phyloP scores from a whole-genome alignment of 2,329 filamentous ascomycete genomes.

The Pseudomassariella vexata region DNA sequence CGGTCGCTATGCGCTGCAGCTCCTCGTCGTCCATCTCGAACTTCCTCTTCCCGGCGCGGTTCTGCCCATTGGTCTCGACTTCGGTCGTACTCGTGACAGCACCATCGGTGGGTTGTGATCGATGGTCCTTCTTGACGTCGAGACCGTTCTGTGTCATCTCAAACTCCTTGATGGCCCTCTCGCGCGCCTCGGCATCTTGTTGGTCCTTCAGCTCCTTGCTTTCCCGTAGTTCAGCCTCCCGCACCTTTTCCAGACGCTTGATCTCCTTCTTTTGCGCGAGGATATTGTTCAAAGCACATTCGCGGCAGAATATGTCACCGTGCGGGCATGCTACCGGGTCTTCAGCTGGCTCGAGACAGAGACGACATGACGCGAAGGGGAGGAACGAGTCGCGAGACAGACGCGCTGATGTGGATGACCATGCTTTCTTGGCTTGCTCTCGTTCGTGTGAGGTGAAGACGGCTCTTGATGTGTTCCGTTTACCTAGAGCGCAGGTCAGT shows the following conservation, averaged over 20 bases:
- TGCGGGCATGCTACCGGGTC: conserved; percentile 78
- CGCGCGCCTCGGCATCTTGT: conserved; percentile 63
- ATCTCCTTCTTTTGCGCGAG: conserved; percentile 88
- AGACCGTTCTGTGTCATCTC: conserved; percentile 76
- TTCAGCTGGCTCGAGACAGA: conserved; percentile 77
- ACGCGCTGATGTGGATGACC: conserved; percentile 77
- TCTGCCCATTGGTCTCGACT: conserved; percentile 20
- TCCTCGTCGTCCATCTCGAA: conserved; percentile 76
- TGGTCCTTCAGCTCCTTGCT: conserved; percentile 52
- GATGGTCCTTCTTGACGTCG: conserved; percentile 31
- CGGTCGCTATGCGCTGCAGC: conserved; percentile 60
- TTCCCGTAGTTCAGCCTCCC: conserved; percentile 57
- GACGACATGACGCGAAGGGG: conserved; percentile 79
- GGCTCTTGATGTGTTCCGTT: conserved; percentile 84
- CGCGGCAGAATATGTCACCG: conserved; percentile 90
- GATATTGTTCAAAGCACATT: conserved; percentile 90
- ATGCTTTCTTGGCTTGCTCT: conserved; percentile 71
- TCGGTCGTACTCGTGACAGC: conserved; percentile 21
- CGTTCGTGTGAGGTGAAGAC: conserved; percentile 95
- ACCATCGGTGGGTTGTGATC: conserved; percentile 25
- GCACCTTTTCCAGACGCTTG: conserved; percentile 66
- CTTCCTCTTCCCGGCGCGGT: conserved; percentile 60
- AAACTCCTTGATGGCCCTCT: conserved; percentile 72
- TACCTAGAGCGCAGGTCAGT: too few relatives aligned
- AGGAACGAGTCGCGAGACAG: conserved; percentile 88